These are phyloP conservation scores for Mortierella sp. DNA, from an alignment of 371 early-diverging fungal species.

Conservation along the genomic window DNA sequence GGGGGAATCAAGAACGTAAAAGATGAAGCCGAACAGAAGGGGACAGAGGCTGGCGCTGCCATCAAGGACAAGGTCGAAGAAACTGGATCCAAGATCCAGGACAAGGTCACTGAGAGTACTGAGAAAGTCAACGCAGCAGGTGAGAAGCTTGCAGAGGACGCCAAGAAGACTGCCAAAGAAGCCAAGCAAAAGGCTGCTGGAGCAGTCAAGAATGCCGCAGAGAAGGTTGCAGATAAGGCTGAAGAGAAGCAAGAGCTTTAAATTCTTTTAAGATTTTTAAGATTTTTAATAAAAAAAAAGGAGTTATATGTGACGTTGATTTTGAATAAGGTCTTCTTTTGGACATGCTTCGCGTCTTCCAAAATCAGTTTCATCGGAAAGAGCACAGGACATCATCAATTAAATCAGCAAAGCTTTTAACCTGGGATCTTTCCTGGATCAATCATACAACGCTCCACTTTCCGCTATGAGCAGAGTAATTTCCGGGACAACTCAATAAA, in stretches of 20 bases:
- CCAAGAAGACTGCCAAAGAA: slow-evolving; percentile 14
- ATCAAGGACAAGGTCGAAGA: slow-evolving; percentile 21
- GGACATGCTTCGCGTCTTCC: not conserved
- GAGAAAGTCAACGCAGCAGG: slow-evolving; percentile 27
- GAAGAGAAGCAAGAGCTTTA: slow-evolving; percentile 32
- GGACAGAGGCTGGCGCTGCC: slow-evolving; percentile 8
- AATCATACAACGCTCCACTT: not conserved
- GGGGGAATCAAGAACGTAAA: slow-evolving; percentile 4
- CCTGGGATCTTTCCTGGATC: not conserved
- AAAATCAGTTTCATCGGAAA: not conserved
- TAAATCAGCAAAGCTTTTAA: not conserved
- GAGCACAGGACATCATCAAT: not conserved
- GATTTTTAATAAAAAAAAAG: slow-evolving; percentile 3
- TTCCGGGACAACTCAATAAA: not conserved
- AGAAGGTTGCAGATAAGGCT: slow-evolving; percentile 18
- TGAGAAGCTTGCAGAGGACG: slow-evolving; percentile 24
- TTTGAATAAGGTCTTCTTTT: not conserved
- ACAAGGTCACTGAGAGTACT: slow-evolving; percentile 24
- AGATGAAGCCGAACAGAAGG: slow-evolving; percentile 10
- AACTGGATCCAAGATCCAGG: slow-evolving; percentile 20
- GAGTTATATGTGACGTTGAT: not conserved
- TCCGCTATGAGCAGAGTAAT: slow-evolving; percentile 20
- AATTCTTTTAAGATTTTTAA: not conserved
- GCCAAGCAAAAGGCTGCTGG: slow-evolving; percentile 3
- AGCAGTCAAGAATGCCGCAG: slow-evolving; percentile 1